These are phyloP conservation scores for Globisporangium okanoganense DNA, from an alignment of 352 stramenopile species.

Conservation along the genomic window DNA sequence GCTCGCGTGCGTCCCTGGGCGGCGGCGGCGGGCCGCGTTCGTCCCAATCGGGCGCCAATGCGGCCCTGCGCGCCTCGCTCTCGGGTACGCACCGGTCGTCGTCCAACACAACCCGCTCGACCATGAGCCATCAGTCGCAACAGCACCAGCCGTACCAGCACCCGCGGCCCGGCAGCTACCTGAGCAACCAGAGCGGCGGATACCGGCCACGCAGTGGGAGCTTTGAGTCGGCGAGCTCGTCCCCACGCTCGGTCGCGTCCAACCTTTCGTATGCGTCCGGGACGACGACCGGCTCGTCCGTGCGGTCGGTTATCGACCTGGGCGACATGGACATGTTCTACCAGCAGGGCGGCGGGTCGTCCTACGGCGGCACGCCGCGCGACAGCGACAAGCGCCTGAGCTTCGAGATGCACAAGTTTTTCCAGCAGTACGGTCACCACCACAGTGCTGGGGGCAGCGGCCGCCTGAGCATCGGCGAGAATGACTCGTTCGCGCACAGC, in stretches of 20 bases:
- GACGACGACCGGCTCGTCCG: conserved; percentile 62
- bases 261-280: conserved; percentile 77
- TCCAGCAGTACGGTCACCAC: conserved; percentile 47
- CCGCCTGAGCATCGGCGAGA: conserved; percentile 31
- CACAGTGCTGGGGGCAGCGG: neutral
- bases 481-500: conserved; percentile 39
- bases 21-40: no score
- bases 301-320: conserved; percentile 64
- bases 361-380: conserved; percentile 23
- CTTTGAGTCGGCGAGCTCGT: conserved; percentile 62
- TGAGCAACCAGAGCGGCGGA: conserved; percentile 7
- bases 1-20: conserved; percentile 35
- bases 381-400: conserved; percentile 41
- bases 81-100: conserved; percentile 7
- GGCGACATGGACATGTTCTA: conserved; percentile 84
- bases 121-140: conserved; percentile 2
- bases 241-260: conserved; percentile 60
- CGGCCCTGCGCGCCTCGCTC: conserved; percentile 5
- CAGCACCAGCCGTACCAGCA: conserved; percentile 11
- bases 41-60: conserved; percentile 9
- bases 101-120: neutral
- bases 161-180: conserved; percentile 2
- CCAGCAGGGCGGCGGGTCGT: conserved; percentile 28
- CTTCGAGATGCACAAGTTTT: conserved; percentile 71
- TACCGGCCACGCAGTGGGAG: conserved; percentile 31